Conservation (phyloP, 768 basidiomycete species). For the Tylopilus sp. region DNA sequence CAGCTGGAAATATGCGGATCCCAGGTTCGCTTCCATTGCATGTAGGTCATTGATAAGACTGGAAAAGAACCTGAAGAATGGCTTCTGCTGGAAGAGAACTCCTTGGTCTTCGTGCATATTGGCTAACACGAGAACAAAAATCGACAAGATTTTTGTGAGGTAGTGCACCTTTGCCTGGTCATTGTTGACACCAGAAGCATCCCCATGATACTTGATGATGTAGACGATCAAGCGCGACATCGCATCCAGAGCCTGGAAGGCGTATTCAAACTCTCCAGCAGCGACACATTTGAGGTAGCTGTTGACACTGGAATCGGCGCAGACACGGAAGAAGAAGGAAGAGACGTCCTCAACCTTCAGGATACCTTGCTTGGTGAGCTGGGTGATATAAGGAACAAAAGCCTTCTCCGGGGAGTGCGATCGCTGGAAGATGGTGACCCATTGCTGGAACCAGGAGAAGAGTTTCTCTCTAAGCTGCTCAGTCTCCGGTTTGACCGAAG, state of each 20-base stretch:
- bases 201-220: slow-evolving; percentile 99
- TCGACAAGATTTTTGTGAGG: slow-evolving; percentile 94
- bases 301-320: slow-evolving; percentile 90
- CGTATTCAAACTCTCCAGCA: slow-evolving; percentile 66
- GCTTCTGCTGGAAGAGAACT: slow-evolving; percentile 88
- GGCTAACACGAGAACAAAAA: slow-evolving; percentile 93
- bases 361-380: slow-evolving; percentile 94
- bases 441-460: slow-evolving; percentile 85
- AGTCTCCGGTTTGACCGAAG: slow-evolving; percentile 63
- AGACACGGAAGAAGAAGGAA: slow-evolving; percentile 97
- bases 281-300: slow-evolving; percentile 77
- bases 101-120: slow-evolving; percentile 95
- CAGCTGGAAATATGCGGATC: slow-evolving; percentile 85
- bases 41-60: slow-evolving; percentile 92
- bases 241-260: slow-evolving; percentile 93
- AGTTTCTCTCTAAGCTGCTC: slow-evolving; percentile 75
- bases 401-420: slow-evolving; percentile 89
- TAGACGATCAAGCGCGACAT: slow-evolving; percentile 93
- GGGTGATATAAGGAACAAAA: slow-evolving; percentile 96
- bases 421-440: slow-evolving; percentile 92
- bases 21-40: slow-evolving; percentile 78
- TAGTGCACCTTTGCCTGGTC: slow-evolving; percentile 96
- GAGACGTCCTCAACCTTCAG: slow-evolving; percentile 94
- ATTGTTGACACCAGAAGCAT: slow-evolving; percentile 87
- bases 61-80: slow-evolving; percentile 98